phyloP scores from a whole-genome alignment of 2,329 filamentous ascomycete species.

The Colletotrichum godetiae region DNA sequence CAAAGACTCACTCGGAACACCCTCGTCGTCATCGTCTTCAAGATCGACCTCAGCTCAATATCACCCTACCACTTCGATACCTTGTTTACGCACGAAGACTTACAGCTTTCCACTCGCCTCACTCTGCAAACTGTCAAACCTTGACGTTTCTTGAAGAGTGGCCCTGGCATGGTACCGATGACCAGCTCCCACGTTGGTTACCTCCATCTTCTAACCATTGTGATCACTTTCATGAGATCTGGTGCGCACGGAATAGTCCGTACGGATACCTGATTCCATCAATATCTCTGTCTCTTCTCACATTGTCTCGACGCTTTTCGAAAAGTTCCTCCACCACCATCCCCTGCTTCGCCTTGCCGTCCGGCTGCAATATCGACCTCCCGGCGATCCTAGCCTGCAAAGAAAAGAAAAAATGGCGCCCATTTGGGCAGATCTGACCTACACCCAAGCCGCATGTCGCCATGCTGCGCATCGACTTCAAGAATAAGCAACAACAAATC shows the following conservation, averaged over 20 bases:
- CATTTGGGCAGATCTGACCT: constrained; percentile 28
- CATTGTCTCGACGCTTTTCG: constrained; percentile 5
- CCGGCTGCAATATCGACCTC: constrained; percentile 33
- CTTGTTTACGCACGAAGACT: background rate
- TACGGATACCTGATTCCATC: background rate
- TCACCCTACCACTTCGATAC: background rate
- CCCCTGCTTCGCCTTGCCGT: constrained; percentile 32
- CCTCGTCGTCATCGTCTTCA: constrained; percentile 2
- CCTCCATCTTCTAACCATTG: background rate
- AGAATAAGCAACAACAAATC: constrained; percentile 29
- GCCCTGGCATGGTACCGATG: background rate
- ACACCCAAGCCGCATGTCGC: constrained; percentile 19
- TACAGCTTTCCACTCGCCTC: background rate
- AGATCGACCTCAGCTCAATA: background rate
- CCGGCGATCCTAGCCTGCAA: constrained; percentile 23
- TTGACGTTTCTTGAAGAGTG: no score
- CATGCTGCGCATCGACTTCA: constrained; percentile 12
- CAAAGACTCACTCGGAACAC: constrained; percentile 10
- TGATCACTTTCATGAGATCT: background rate
- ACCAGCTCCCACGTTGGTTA: background rate
- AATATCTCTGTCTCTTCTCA: constrained; percentile 30
- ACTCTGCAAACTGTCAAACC: background rate
- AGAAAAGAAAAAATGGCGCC: constrained; percentile 27
- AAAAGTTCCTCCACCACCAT: constrained; percentile 10
- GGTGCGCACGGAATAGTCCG: background rate